Base-by-base conservation (phyloP, 2,329 filamentous ascomycete genomes). In the Beauveria pseudobassiana region DNA sequence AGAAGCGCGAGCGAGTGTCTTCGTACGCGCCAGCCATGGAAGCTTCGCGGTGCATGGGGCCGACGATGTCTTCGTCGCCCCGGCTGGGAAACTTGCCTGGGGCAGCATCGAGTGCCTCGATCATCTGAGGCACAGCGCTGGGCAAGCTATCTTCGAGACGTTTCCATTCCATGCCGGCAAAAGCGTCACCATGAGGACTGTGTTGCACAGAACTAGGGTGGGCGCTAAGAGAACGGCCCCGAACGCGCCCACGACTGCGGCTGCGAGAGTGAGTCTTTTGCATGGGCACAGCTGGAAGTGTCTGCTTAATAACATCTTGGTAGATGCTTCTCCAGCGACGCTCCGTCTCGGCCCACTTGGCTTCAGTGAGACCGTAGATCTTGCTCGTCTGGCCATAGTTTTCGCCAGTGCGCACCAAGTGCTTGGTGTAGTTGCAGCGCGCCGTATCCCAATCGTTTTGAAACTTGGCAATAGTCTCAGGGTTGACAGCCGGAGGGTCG, bases 351-450 rank as follows among this genome's bases (percentile, higher is more conserved):
- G 87, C 83, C 93, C 93, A 97, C 73, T 98, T 98, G 64, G 89
- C 84, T 73, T 95, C 87, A 0, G 93, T 96, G 62, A 95, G 81
- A 57, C 82, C 84, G 75, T 93, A 96, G 61, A 90, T 95, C 72
- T 91, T 95, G 59, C 92, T 96, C 0, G 91, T 96, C 40, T 87
- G 81, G 18, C 93, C 92, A 68, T 96, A 96, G 75, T 97, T 91
- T 74, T 96, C 93, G 61, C 90, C 89, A 0, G 90, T 95, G 62
- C 91, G 89, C 12, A 91, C 89, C 22, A 96, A 84, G 69, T 96
- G 93, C 73, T 93, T 93, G 66, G 90, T 90, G 76, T 93, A 97
- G 72, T 96, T 95, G 72, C 85, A 84, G 55, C 91, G 85, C 30
- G 93, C 93, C 40, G 84, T 76, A 68, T 93, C 88, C 92, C 93